Conservation (phyloP, 495 filamentous ascomycete genomes). For the Penicillium waksmanii region DNA sequence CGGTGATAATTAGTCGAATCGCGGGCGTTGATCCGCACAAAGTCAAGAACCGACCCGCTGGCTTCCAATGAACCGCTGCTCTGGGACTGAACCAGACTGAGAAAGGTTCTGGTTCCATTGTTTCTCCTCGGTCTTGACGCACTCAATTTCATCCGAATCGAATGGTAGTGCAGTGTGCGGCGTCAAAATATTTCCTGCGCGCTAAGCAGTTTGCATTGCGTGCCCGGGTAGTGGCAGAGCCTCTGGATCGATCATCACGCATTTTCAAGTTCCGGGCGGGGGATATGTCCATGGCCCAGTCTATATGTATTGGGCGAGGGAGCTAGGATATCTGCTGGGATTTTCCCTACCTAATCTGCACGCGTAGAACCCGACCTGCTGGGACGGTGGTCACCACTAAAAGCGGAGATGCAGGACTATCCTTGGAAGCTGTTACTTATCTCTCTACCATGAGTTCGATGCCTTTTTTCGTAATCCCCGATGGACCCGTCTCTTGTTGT, state of each 20-base stretch:
- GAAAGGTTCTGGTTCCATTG: neutral
- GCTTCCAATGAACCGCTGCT: slow-evolving; percentile 12
- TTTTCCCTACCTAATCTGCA: slow-evolving; percentile 1
- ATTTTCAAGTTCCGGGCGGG: neutral
- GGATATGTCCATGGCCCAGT: neutral
- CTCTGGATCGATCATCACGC: neutral
- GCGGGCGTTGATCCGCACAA: slow-evolving; percentile 17
- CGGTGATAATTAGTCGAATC: slow-evolving; percentile 13
- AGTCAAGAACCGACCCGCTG: slow-evolving; percentile 4
- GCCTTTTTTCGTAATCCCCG: no score
- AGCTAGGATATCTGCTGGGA: neutral
- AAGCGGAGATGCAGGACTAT: slow-evolving; percentile 18
- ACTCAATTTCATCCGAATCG: neutral
- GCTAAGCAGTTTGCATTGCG: no score
- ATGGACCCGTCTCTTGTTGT: no score
- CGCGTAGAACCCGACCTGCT: slow-evolving; percentile 17
- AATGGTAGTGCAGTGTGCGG: neutral
- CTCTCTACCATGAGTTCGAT: neutral
- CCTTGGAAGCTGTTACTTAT: neutral
- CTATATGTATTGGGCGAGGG: neutral
- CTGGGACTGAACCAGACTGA: neutral
- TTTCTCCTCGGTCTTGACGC: neutral
- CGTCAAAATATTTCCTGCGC: neutral
- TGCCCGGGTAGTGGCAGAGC: neutral
- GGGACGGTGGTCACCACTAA: slow-evolving; percentile 16